Evolutionary conservation across 2,329 filamentous ascomycete species (phyloP).

Genomic region (Penicillium thymicola): DNA sequence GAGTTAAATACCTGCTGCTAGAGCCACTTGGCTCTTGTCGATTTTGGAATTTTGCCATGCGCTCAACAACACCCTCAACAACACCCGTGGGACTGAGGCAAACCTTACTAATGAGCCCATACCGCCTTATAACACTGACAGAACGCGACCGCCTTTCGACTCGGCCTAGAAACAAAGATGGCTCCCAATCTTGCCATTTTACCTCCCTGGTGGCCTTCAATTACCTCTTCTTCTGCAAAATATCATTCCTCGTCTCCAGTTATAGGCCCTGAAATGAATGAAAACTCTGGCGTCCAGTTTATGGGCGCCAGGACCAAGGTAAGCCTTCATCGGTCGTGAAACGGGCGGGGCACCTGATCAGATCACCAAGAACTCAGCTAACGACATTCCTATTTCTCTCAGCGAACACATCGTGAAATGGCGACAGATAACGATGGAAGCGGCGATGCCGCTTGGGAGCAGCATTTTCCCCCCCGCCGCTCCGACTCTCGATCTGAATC

Average conservation of each 20-base stretch:
- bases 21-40: neutral
- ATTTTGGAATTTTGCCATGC: neutral
- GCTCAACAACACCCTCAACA: too few relatives aligned
- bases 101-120: neutral
- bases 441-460: slow-evolving; percentile 26
- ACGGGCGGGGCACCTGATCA: slow-evolving; percentile 24
- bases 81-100: neutral
- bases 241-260: neutral
- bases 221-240: neutral
- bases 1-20: neutral
- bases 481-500: slow-evolving; percentile 19
- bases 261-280: slow-evolving; percentile 32
- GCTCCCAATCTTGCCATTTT: neutral
- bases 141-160: neutral
- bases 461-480: slow-evolving; percentile 25
- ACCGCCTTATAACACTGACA: neutral
- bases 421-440: slow-evolving; percentile 29
- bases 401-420: slow-evolving; percentile 39
- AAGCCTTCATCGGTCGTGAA: slow-evolving; percentile 15
- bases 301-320: slow-evolving; percentile 41
- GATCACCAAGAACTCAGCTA: slow-evolving; percentile 13
- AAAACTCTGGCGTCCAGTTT: slow-evolving; percentile 36
- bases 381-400: slow-evolving; percentile 12
- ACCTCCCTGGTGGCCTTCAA: slow-evolving; percentile 1
- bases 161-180: slow-evolving; percentile 12